These are phyloP conservation scores for Chlorella sp. DNA, from an alignment of 139 green algal species.

Conservation along the genomic window DNA sequence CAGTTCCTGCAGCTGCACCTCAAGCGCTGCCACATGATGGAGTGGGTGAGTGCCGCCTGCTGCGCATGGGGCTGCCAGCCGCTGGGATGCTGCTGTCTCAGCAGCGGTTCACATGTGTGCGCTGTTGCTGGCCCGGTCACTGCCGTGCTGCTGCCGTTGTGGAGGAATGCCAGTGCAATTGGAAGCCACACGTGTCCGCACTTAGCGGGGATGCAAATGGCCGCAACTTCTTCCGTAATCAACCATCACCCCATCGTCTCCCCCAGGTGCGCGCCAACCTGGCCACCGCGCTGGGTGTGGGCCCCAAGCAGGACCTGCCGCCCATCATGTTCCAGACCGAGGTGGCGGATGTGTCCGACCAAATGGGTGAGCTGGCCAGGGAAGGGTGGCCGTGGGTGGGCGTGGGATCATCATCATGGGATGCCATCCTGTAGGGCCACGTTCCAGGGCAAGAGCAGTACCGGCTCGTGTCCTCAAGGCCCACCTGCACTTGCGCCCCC, in stretches of 20 bases:
- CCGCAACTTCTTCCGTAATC: too few species aligned
- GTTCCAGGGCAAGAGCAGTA: too few species aligned
- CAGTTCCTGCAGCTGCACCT: slow-evolving; percentile 78
- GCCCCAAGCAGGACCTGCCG: slow-evolving; percentile 64
- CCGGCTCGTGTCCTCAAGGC: too few species aligned
- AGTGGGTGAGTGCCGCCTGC: slow-evolving; percentile 72
- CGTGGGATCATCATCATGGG: too few species aligned
- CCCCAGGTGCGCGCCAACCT: slow-evolving; percentile 35
- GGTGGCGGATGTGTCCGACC: slow-evolving; percentile 60
- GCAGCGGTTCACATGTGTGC: too few species aligned
- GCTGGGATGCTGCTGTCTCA: slow-evolving; percentile 60
- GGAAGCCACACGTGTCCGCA: too few species aligned
- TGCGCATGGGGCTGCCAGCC: not conserved
- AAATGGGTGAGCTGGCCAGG: slow-evolving; percentile 67
- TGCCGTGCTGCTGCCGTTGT: not conserved
- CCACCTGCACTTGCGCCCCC: too few species aligned
- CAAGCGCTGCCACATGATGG: slow-evolving; percentile 81
- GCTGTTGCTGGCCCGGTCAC: too few species aligned
- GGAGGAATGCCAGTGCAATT: too few species aligned
- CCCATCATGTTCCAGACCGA: slow-evolving; percentile 81
- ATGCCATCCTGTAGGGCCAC: too few species aligned
- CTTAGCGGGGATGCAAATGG: too few species aligned
- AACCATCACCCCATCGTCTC: not conserved
- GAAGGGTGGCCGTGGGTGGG: too few species aligned
- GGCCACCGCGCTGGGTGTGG: slow-evolving; percentile 58